These are phyloP conservation scores for Fusarium tuaranense DNA, from an alignment of 2,329 filamentous ascomycete species.

Conservation along the genomic window DNA sequence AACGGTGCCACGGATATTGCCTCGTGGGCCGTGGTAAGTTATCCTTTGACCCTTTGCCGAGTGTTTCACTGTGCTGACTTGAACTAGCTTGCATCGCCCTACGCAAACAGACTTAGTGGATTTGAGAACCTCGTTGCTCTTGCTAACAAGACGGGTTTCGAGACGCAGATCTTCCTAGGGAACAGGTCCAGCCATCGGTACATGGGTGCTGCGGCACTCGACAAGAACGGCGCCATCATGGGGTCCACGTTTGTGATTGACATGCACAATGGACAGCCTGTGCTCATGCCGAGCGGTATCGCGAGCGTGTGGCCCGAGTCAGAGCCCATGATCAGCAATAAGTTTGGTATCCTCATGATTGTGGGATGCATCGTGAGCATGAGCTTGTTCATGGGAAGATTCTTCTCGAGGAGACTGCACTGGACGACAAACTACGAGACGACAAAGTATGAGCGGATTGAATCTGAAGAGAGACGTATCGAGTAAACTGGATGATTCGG, in stretches of 20 bases:
- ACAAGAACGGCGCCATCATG: slow-evolving; percentile 38
- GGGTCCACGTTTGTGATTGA: slow-evolving; percentile 45
- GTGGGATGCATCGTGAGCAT: background rate
- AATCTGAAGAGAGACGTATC: slow-evolving; percentile 30
- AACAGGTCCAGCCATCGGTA: slow-evolving; percentile 30
- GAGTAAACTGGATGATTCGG: slow-evolving; percentile 11
- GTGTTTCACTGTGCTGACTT: slow-evolving; percentile 30
- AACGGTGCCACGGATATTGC: slow-evolving; percentile 48
- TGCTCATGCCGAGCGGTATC: slow-evolving; percentile 38
- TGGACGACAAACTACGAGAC: slow-evolving; percentile 12
- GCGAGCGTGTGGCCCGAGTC: slow-evolving; percentile 25
- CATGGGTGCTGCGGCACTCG: slow-evolving; percentile 42
- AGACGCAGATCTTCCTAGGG: slow-evolving; percentile 40
- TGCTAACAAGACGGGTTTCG: slow-evolving; percentile 44
- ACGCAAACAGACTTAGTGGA: slow-evolving; percentile 33
- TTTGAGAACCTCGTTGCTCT: slow-evolving; percentile 39
- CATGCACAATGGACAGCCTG: slow-evolving; percentile 41
- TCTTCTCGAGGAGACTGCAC: slow-evolving; percentile 19
- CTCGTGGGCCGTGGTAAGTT: slow-evolving; percentile 45
- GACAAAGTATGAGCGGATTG: slow-evolving; percentile 25
- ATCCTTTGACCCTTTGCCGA: background rate
- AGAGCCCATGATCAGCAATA: slow-evolving; percentile 10
- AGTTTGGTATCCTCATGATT: slow-evolving; percentile 14
- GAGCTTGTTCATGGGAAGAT: slow-evolving; percentile 13
- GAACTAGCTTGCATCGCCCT: slow-evolving; percentile 39